A percentile compares a stretch with the other conserved stretches of the same genome.
Evolutionary conservation across 2,329 filamentous ascomycete genomes (phyloP).

Genomic region (Dactylellina sp.): DNA sequence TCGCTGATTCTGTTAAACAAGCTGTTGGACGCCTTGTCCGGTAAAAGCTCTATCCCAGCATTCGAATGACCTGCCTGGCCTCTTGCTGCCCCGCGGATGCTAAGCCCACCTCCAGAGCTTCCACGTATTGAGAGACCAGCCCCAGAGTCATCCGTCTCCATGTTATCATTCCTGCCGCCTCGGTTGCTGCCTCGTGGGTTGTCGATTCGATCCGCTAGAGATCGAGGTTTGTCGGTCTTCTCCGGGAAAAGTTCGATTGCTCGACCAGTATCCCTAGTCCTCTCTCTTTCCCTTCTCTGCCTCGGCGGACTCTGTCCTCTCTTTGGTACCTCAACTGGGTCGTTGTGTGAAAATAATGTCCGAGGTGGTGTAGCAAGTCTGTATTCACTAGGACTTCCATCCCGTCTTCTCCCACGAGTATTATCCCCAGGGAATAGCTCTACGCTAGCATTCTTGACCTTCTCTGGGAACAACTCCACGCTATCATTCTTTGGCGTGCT

Average conservation of each 20-base stretch:
- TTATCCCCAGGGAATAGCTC: constrained; percentile 56
- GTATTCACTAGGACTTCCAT: constrained; percentile 24
- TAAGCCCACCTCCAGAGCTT: constrained; percentile 31
- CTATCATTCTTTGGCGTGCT: constrained; percentile 15
- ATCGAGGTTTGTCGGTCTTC: constrained; percentile 24
- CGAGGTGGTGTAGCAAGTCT: constrained; percentile 26
- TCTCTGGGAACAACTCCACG: constrained; percentile 46
- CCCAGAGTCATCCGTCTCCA: constrained; percentile 33
- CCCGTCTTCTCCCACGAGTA: constrained; percentile 15
- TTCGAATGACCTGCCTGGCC: constrained; percentile 47
- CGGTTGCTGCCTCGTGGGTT: constrained; percentile 14
- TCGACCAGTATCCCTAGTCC: constrained; percentile 21
- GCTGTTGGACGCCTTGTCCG: constrained; percentile 54
- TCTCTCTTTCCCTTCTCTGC: constrained; percentile 36
- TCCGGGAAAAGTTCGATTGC: constrained; percentile 58
- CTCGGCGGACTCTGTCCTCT: constrained; percentile 47
- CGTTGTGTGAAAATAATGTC: constrained; percentile 49
- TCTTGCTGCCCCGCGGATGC: constrained; percentile 34
- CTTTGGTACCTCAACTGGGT: constrained; percentile 42
- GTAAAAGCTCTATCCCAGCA: constrained; percentile 58
- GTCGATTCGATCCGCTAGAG: constrained; percentile 40
- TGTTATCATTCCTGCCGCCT: constrained; percentile 22
- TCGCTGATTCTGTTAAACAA: constrained; percentile 54
- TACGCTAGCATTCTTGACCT: constrained; percentile 42
- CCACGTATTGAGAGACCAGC: constrained; percentile 48